These are phyloP conservation scores for Aspergillus thermomutatus DNA, from an alignment of 2,329 filamentous ascomycete species.

Conservation along the genomic window DNA sequence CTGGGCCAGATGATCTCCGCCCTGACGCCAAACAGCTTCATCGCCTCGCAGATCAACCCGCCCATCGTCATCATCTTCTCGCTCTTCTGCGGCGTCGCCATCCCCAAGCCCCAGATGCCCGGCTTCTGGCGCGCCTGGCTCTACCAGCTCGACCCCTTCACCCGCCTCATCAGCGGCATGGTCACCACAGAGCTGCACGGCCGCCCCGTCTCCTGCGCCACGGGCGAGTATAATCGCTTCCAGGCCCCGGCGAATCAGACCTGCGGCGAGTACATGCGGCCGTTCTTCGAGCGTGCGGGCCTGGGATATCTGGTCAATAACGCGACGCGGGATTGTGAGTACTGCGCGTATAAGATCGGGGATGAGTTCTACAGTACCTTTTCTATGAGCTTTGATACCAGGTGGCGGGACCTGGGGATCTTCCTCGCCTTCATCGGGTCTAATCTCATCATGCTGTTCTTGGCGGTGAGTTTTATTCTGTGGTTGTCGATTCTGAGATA, in stretches of 20 bases:
- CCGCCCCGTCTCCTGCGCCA: slow-evolving; percentile 58
- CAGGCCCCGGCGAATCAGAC: slow-evolving; percentile 61
- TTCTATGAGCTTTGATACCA: slow-evolving; percentile 61
- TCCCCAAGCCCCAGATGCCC: slow-evolving; percentile 74
- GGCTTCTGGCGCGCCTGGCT: slow-evolving; percentile 76
- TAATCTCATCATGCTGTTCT: slow-evolving; percentile 65
- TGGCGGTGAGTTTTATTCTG: slow-evolving; percentile 47
- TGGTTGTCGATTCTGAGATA: neutral
- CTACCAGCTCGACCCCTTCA: slow-evolving; percentile 80
- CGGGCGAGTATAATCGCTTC: slow-evolving; percentile 65
- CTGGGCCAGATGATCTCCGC: slow-evolving; percentile 74
- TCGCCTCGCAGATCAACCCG: slow-evolving; percentile 75
- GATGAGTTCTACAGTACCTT: slow-evolving; percentile 75
- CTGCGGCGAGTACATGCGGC: slow-evolving; percentile 72
- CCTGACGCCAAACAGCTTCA: slow-evolving; percentile 73
- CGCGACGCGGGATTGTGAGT: slow-evolving; percentile 65
- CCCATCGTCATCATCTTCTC: slow-evolving; percentile 79
- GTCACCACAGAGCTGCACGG: slow-evolving; percentile 73
- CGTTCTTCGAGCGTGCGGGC: slow-evolving; percentile 67
- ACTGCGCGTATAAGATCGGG: slow-evolving; percentile 77
- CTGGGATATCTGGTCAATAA: slow-evolving; percentile 69
- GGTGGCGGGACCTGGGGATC: slow-evolving; percentile 84
- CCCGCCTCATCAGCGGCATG: slow-evolving; percentile 75
- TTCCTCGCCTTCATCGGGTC: slow-evolving; percentile 71
- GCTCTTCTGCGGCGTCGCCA: slow-evolving; percentile 83